phyloP scores from a whole-genome alignment of 1,284 basidiomycete species.

The Sutorius eximius region DNA sequence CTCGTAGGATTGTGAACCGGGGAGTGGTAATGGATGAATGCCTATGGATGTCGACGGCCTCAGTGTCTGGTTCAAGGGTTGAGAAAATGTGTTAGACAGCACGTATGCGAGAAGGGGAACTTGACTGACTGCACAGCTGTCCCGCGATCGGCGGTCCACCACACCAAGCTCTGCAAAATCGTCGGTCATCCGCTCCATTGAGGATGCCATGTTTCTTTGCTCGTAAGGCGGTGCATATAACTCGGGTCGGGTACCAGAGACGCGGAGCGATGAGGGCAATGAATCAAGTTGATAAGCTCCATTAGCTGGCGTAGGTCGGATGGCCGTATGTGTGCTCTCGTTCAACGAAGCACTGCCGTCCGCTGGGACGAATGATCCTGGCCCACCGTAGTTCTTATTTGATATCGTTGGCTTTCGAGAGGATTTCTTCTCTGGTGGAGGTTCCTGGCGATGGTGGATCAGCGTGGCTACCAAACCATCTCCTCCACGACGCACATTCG shows the following conservation, averaged over 20 bases:
- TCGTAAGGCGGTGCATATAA: constrained; percentile 77
- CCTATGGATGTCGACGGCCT: constrained; percentile 44
- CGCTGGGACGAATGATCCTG: constrained; percentile 68
- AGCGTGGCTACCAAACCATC: not conserved
- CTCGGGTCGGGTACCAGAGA: constrained; percentile 62
- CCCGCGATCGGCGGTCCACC: constrained; percentile 50
- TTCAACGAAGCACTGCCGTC: constrained; percentile 39
- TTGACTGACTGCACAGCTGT: constrained; percentile 63
- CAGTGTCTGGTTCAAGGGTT: constrained; percentile 40
- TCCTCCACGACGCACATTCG: constrained; percentile 69
- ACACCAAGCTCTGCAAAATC: constrained; percentile 69
- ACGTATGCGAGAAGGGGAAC: not conserved
- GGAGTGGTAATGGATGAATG: constrained; percentile 33
- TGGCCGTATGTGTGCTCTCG: constrained; percentile 20
- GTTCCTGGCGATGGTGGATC: constrained; percentile 49
- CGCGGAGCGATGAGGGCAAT: constrained; percentile 56
- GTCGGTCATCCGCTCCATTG: constrained; percentile 52
- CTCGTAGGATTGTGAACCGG: constrained; percentile 33
- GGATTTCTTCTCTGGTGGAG: constrained; percentile 67
- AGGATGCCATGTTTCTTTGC: constrained; percentile 37
- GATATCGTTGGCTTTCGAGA: constrained; percentile 49
- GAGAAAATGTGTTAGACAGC: constrained; percentile 14
- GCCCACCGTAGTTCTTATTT: constrained; percentile 70
- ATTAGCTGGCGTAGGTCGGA: constrained; percentile 40
- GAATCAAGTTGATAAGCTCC: constrained; percentile 49